These are phyloP conservation scores for Dittrichia graveolens DNA, from an alignment of 129 eudicot genomes.

Conservation along the genomic window DNA sequence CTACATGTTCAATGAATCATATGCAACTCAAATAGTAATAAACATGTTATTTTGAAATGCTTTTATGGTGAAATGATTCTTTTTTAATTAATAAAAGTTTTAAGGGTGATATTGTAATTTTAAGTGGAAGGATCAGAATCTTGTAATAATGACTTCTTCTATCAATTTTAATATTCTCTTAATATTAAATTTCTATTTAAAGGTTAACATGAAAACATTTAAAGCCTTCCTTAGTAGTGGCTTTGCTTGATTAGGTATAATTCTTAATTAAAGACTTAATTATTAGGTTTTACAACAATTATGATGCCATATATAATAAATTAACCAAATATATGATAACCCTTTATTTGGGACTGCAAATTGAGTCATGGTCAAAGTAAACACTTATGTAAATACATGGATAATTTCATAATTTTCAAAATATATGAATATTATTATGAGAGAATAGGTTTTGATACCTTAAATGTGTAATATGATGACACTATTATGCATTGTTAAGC, in stretches of 20 bases:
- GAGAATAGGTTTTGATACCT: too few species aligned
- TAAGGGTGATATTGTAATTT: slow-evolving; percentile 25
- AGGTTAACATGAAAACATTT: slow-evolving; percentile 28
- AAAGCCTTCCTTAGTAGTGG: slow-evolving; percentile 13
- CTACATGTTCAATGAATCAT: slow-evolving; percentile 31
- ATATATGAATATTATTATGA: too few species aligned
- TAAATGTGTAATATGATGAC: too few species aligned
- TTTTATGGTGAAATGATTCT: slow-evolving; percentile 25
- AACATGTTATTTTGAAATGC: slow-evolving; percentile 26
- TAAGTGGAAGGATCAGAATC: slow-evolving; percentile 34
- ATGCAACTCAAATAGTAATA: slow-evolving; percentile 37
- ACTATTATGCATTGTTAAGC: too few species aligned
- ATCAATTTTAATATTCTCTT: slow-evolving; percentile 41
- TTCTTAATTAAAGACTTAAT: slow-evolving; percentile 28
- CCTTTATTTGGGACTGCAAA: slow-evolving; percentile 18
- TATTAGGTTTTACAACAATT: slow-evolving; percentile 4
- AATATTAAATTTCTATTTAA: slow-evolving; percentile 33
- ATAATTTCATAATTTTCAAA: too few species aligned
- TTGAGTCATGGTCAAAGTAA: slow-evolving; percentile 13
- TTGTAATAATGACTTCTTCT: slow-evolving; percentile 31
- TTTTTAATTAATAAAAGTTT: slow-evolving; percentile 24
- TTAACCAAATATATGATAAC: background rate
- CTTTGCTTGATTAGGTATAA: slow-evolving; percentile 33
- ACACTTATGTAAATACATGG: background rate
- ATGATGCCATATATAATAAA: slow-evolving; percentile 16